A percentile compares a stretch with the other conserved stretches of the same genome.
Conservation (phyloP, 1,139 yeast species). For the Oligophagozyma castellii region DNA sequence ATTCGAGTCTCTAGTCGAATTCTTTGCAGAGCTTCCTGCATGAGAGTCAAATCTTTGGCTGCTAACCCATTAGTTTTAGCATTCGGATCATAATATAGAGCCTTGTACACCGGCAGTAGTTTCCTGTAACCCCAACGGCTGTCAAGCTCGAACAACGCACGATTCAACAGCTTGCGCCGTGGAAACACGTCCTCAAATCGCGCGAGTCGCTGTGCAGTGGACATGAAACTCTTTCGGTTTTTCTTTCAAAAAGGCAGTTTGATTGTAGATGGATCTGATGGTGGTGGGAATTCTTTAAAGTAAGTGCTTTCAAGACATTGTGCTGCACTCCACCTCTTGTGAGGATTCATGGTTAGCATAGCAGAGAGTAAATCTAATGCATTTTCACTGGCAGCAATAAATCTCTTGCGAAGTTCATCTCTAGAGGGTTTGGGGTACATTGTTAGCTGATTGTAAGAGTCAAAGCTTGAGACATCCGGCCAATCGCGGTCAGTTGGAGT, state of each 20-base stretch:
- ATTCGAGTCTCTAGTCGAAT: constrained; percentile 49
- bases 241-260: no score
- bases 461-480: constrained; percentile 80
- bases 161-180: constrained; percentile 39
- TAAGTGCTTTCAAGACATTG: constrained; percentile 54
- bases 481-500: constrained; percentile 87
- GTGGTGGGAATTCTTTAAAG: constrained; percentile 61
- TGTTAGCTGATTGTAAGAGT: constrained; percentile 56
- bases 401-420: constrained; percentile 67
- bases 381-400: constrained; percentile 81
- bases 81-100: constrained; percentile 30
- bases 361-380: constrained; percentile 67
- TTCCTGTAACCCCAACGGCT: constrained; percentile 40
- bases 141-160: constrained; percentile 52
- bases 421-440: constrained; percentile 77
- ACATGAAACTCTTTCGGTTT: background rate
- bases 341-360: constrained; percentile 71
- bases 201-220: no score
- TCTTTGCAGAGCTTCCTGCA: constrained; percentile 53
- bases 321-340: constrained; percentile 52
- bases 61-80: constrained; percentile 25
- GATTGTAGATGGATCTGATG: constrained; percentile 49
- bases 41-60: constrained; percentile 48
- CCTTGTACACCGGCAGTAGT: constrained; percentile 38
- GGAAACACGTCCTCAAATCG: constrained; percentile 43